Evolutionary conservation across 768 basidiomycete species (phyloP).

Genomic region (Trametes cingulata): DNA sequence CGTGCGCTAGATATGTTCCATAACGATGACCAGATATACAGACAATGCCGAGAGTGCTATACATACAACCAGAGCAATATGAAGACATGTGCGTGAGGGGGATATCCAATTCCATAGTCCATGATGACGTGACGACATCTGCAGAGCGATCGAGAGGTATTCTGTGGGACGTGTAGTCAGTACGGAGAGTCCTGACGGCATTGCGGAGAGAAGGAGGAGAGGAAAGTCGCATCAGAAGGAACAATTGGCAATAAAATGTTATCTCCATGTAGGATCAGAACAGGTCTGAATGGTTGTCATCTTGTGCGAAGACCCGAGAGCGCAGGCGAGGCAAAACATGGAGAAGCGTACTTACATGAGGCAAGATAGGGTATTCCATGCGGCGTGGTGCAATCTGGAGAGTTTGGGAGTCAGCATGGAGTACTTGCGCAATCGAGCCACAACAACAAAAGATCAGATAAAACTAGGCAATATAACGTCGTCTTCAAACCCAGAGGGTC

Average conservation of each 20-base stretch:
- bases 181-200: not conserved
- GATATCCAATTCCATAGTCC: slow-evolving; percentile 9
- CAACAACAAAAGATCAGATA: slow-evolving; percentile 34
- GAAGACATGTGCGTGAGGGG: slow-evolving; percentile 29
- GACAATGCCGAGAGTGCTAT: not conserved
- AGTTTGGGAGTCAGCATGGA: slow-evolving; percentile 18
- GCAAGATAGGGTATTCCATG: not conserved
- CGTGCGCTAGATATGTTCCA: not conserved
- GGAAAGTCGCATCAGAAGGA: slow-evolving; percentile 30
- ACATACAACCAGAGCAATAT: slow-evolving; percentile 3
- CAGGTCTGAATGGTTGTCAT: slow-evolving; percentile 68
- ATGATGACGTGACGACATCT: slow-evolving; percentile 1
- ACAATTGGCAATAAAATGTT: slow-evolving; percentile 53
- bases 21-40: not conserved
- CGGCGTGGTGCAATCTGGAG: not conserved
- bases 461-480: slow-evolving; percentile 63
- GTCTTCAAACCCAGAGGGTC: slow-evolving; percentile 56
- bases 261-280: slow-evolving; percentile 62
- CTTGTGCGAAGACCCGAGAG: slow-evolving; percentile 29
- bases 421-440: slow-evolving; percentile 6
- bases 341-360: slow-evolving; percentile 37
- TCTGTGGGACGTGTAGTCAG: slow-evolving; percentile 4
- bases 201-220: not conserved
- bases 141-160: slow-evolving; percentile 13
- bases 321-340: not conserved